Evolutionary conservation across 257 asterid species (phyloP).

Genomic region (Przewalskia tangutica): DNA sequence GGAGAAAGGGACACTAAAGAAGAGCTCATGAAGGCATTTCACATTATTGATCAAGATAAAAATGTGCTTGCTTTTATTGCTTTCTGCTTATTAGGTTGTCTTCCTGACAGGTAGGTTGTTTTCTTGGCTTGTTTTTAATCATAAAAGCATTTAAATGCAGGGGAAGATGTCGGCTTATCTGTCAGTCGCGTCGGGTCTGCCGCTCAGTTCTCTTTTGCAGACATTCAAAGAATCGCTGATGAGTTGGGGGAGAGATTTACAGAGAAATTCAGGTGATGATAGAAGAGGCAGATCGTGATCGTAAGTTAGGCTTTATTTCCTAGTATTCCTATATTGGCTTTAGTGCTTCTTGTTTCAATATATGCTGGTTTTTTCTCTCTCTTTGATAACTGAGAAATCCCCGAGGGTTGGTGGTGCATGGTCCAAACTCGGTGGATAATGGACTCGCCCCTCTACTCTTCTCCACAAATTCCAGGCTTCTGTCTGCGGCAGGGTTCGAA

Average conservation of each 20-base stretch:
- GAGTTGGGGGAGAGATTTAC: conserved; percentile 70
- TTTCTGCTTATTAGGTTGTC: not conserved
- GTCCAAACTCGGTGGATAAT: not conserved
- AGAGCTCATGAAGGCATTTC: conserved; percentile 88
- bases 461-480: not conserved
- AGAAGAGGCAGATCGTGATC: conserved; percentile 84
- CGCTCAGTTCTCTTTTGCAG: conserved; percentile 69
- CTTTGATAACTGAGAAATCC: not conserved
- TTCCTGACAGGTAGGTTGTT: conserved; percentile 5
- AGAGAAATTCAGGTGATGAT: conserved; percentile 85
- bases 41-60: conserved; percentile 82
- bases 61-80: conserved; percentile 33
- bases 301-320: conserved; percentile 41
- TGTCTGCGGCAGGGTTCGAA: not conserved
- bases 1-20: conserved; percentile 89
- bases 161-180: no score
- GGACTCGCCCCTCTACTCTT: not conserved
- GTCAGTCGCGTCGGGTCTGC: no score
- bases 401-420: not conserved
- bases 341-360: not conserved
- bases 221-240: conserved; percentile 72
- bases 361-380: not conserved
- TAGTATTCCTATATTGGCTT: not conserved
- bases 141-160: conserved; percentile 26
- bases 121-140: conserved; percentile 5